Percentiles rank a stretch among this genome's conserved stretches.
These are phyloP conservation scores for Pseudogymnoascus sp. DNA, from an alignment of 2,329 filamentous ascomycete genomes.

Conservation along the genomic window DNA sequence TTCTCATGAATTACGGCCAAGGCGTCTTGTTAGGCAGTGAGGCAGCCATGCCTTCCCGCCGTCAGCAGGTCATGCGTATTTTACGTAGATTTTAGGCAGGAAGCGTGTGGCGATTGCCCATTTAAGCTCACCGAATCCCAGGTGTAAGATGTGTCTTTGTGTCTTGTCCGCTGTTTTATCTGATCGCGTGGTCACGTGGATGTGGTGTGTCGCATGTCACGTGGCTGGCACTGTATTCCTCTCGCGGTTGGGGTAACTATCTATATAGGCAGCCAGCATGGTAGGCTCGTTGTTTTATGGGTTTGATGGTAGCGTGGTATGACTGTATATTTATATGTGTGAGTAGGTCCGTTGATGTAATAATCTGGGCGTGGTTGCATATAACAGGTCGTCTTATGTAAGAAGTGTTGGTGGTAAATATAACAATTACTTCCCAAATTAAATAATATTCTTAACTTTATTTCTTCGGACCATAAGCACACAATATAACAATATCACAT, in stretches of 20 bases:
- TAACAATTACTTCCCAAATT: not conserved
- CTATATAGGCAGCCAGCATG: not conserved
- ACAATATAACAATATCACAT: not conserved
- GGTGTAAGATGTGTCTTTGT: not conserved
- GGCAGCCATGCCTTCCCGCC: not conserved
- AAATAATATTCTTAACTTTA: not conserved
- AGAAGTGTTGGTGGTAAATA: not conserved
- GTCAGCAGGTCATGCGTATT: not conserved
- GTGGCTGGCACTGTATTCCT: not conserved
- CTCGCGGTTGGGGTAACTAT: not conserved
- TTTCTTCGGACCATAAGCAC: not conserved
- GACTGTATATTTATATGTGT: not conserved
- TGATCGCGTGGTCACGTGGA: not conserved
- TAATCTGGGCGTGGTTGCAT: not conserved
- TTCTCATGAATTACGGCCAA: not conserved
- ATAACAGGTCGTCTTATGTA: not conserved
- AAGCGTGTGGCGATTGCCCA: not conserved
- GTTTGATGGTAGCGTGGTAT: too few relatives aligned
- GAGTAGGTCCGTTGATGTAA: not conserved
- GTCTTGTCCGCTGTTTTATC: not conserved
- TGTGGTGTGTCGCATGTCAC: not conserved
- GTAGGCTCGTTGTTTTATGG: not conserved
- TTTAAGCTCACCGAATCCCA: not conserved
- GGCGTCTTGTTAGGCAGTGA: conserved; percentile 4
- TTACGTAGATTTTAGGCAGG: conserved; percentile 3